Evolutionary conservation across 202 grass and related monocot genomes (phyloP), one percentile per base, ranked within the genome.

Genomic region (Setaria viridis): DNA sequence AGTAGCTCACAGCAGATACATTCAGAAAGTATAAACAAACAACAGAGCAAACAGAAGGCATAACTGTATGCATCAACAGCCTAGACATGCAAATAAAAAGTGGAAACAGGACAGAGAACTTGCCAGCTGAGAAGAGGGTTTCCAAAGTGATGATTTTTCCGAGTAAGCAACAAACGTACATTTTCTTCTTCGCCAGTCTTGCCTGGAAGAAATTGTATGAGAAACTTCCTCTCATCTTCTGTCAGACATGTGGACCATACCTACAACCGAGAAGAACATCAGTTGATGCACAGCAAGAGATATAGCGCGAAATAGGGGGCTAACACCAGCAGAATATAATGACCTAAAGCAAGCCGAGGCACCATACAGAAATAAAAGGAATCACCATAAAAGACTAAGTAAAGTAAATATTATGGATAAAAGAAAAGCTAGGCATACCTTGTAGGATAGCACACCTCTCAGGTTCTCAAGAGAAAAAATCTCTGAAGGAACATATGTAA

Each of bases 171-270:
- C 58, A 65, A 85, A 80, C 59, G 62, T 75, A 97, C 85, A 60
- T 62, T 88, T 92, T 93, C 89, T 86, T 87, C 87, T 85, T 75
- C 86, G 73, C 86, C 71, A 75, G 65, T 79, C 59, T 86, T 89
- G 32, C 75, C 88, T 73, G 94, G 94, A 83, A 97, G 91, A 81
- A 93, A 97, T 62, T 97, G 94, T 57, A 65, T 88, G 33, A 97
- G 89, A 90, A 93, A 87, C 43, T 88, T 88, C 89, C 94, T 97
- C 50, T 97, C 94, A 8, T 79, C 87, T 79, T 97, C 94, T 80
- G 91, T 88, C 37, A 97, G 82, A 89, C 55, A 90, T 86, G 89
- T 93, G 29, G 66, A 57, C 94, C 94, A 97, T 62, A 87, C 91
- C 94, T 97, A 88, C 25, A 54, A 39, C 70, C 62, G 80, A 84